Base-by-base conservation (phyloP, 2,329 filamentous ascomycete species). In the Sporothrix luriei region DNA sequence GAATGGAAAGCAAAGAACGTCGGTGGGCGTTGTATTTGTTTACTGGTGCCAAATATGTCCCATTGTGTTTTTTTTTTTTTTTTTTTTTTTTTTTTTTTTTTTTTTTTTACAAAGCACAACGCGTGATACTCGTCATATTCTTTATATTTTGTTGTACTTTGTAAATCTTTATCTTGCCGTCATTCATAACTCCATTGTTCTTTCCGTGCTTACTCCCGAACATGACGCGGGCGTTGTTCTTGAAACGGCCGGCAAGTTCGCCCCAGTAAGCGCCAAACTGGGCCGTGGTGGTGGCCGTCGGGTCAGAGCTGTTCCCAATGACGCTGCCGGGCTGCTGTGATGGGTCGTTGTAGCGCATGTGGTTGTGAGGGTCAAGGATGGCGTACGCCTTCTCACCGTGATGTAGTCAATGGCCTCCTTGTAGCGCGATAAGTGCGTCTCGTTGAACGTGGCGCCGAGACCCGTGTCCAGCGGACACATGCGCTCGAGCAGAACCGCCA, bases 301-400 rank as follows among this genome's bases (percentile, higher is more conserved):
- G 68, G 76, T 86, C 82, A 1, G 78, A 76, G 0, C 77, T 75
- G 74, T 84, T 80, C 29, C 83, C 83, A 71, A 85, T 85, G 13
- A 85, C 78, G 73, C 80, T 82, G 52, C 83, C 83, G 7, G 84
- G 83, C 73, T 85, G 83, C 40, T 78, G 77, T 21, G 79, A 81
- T 1, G 83, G 83, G 73, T 85, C 78, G 72, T 84, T 84, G 75
- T 85, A 85, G 4, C 83, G 79, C 83, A 85, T 85, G 74, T 85
- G 84, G 74, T 84, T 85, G 76, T 85, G 83, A 2, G 83, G 82
- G 73, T 85, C 83, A 2, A 85, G 75, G 70, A 85, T 82, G 11
- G 78, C 79, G 72, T 85, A 78, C 0, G 79, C 78, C 0, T 79
- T 81, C 72, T 83, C 43, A 79, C 74, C 1, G 83, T 85, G 72